These are phyloP conservation scores for Pisolithus tinctorius DNA, from an alignment of 768 basidiomycete species.

Conservation along the genomic window DNA sequence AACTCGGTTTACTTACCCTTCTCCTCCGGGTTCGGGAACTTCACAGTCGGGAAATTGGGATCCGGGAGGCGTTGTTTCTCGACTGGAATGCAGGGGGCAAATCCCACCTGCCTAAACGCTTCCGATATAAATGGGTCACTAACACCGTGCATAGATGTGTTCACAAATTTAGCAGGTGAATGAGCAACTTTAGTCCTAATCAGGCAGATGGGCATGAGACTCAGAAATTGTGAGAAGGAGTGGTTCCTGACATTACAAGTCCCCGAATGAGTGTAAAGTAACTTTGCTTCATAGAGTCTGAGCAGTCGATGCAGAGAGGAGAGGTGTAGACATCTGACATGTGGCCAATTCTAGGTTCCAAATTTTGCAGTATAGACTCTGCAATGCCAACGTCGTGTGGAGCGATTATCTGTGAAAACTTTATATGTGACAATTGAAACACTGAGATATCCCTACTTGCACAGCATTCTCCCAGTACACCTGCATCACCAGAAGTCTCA, in stretches of 20 bases:
- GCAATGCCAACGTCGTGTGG: conserved; percentile 82
- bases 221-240: not conserved
- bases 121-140: conserved; percentile 55
- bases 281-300: conserved; percentile 47
- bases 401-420: conserved; percentile 57
- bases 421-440: not conserved
- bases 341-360: conserved; percentile 46
- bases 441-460: conserved; percentile 41
- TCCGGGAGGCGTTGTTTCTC: conserved; percentile 65
- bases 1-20: conserved; percentile 44
- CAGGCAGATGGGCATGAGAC: not conserved
- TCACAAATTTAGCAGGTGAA: conserved; percentile 54
- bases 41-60: conserved; percentile 80
- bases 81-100: conserved; percentile 55
- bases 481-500: conserved; percentile 28
- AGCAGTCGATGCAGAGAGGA: conserved; percentile 46
- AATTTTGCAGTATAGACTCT: conserved; percentile 50
- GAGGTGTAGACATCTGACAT: conserved; percentile 31
- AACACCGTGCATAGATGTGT: conserved; percentile 90
- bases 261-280: conserved; percentile 45
- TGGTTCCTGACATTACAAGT: conserved; percentile 15
- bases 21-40: conserved; percentile 88
- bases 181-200: conserved; percentile 6
- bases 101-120: conserved; percentile 55
- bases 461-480: conserved; percentile 90